A percentile compares a stretch with the other conserved stretches of the same genome.
phyloP scores from a whole-genome alignment of 2,329 filamentous ascomycete species.

The Fusarium globosum region DNA sequence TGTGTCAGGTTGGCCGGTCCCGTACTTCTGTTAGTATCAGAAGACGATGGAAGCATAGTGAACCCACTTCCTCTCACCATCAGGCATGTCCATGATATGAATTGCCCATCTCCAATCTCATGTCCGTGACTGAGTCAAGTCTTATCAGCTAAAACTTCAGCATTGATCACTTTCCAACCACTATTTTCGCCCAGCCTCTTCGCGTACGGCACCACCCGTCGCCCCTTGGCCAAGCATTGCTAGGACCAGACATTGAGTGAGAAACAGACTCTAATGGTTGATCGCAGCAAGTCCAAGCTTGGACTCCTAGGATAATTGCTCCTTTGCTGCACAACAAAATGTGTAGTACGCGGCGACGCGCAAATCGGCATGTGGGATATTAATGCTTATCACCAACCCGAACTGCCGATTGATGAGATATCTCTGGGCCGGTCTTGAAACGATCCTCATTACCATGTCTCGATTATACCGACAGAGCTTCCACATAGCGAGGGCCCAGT shows the following conservation, averaged over 20 bases:
- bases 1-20: conserved; percentile 10
- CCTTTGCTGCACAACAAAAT: conserved; percentile 57
- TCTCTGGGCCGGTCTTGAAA: not conserved
- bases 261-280: conserved; percentile 58
- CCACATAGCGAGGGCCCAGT: not conserved
- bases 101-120: conserved; percentile 6
- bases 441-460: not conserved
- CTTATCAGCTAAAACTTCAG: conserved; percentile 45
- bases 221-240: conserved; percentile 71
- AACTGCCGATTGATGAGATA: not conserved
- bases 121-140: not conserved
- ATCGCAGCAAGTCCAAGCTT: conserved; percentile 63
- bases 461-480: not conserved
- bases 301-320: conserved; percentile 52
- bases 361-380: conserved; percentile 68
- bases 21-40: not conserved
- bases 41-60: conserved; percentile 19
- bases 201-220: conserved; percentile 70
- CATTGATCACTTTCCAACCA: conserved; percentile 66
- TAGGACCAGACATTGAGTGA: conserved; percentile 71
- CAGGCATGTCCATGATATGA: not conserved
- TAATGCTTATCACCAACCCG: conserved; percentile 54
- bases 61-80: not conserved
- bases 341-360: conserved; percentile 68
- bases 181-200: conserved; percentile 71